Conservation (phyloP, 2,329 filamentous ascomycete genomes). For the Microdochium nivale region DNA sequence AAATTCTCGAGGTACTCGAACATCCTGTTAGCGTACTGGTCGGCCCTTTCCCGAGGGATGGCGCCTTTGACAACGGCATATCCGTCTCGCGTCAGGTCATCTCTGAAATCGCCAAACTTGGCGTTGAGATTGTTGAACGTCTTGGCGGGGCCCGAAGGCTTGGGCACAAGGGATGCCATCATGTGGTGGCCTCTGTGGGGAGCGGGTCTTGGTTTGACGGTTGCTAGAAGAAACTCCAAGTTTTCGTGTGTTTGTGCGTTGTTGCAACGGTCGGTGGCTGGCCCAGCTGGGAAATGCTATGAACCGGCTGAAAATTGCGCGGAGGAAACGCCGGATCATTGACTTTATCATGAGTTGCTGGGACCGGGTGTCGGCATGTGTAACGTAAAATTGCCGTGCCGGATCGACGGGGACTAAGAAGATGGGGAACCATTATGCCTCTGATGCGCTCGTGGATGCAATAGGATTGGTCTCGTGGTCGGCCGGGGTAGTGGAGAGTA, state of each 20-base stretch:
- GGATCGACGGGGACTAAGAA: background rate
- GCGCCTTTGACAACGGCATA: slow-evolving; percentile 17
- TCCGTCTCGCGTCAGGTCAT: slow-evolving; percentile 16
- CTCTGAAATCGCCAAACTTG: slow-evolving; percentile 10
- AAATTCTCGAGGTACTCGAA: slow-evolving; percentile 8
- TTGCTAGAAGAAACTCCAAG: background rate
- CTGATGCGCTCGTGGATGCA: background rate
- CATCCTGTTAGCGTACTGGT: slow-evolving; percentile 9
- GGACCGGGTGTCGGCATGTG: background rate
- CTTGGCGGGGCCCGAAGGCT: background rate
- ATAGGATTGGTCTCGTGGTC: background rate
- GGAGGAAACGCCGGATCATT: background rate
- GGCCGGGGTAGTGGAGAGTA: background rate
- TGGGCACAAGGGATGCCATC: background rate
- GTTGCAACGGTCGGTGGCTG: background rate
- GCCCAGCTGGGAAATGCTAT: background rate
- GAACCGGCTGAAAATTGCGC: background rate
- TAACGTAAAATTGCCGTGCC: background rate
- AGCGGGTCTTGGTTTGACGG: background rate
- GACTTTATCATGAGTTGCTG: background rate
- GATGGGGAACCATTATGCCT: background rate
- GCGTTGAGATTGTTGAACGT: background rate
- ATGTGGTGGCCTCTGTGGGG: background rate
- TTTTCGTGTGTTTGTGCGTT: background rate
- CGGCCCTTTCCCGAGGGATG: slow-evolving; percentile 9